phyloP scores from a whole-genome alignment of 108 stramenopile genomes.

The Phaeodactylum tricornutum region DNA sequence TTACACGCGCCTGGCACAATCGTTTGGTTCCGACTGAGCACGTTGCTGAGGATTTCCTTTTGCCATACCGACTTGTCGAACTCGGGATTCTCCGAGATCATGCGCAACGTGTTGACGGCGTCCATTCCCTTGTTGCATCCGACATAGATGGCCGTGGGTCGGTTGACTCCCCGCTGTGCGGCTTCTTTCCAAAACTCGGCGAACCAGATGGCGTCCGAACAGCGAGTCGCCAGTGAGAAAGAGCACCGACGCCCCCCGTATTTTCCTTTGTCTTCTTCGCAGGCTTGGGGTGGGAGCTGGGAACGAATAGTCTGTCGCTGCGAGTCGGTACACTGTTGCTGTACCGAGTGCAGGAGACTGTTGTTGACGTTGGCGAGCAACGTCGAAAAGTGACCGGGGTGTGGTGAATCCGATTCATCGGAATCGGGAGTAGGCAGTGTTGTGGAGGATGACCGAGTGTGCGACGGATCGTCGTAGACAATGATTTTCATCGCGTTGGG shows the following conservation, averaged over 20 bases:
- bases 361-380: too few relatives aligned
- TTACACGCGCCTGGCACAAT: not conserved
- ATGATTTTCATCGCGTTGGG: too few relatives aligned
- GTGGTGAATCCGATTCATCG: too few relatives aligned
- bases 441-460: too few relatives aligned
- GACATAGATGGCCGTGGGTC: conserved; percentile 16
- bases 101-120: conserved; percentile 41
- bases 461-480: too few relatives aligned
- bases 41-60: not conserved
- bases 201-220: too few relatives aligned
- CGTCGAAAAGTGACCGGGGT: too few relatives aligned
- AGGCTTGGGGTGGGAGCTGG: conserved; percentile 2
- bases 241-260: conserved; percentile 11
- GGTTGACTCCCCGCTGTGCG: not conserved
- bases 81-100: conserved; percentile 21
- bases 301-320: not conserved
- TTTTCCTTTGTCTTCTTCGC: not conserved
- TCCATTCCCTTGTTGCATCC: conserved; percentile 73
- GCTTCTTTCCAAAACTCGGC: too few relatives aligned
- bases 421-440: too few relatives aligned
- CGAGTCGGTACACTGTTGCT: conserved; percentile 1
- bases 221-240: conserved; percentile 24
- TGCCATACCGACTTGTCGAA: conserved; percentile 27
- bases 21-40: not conserved
- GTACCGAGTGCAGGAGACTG: too few relatives aligned